Conservation (phyloP, 371 early-diverging fungal species). For the Mortierella sp. region DNA sequence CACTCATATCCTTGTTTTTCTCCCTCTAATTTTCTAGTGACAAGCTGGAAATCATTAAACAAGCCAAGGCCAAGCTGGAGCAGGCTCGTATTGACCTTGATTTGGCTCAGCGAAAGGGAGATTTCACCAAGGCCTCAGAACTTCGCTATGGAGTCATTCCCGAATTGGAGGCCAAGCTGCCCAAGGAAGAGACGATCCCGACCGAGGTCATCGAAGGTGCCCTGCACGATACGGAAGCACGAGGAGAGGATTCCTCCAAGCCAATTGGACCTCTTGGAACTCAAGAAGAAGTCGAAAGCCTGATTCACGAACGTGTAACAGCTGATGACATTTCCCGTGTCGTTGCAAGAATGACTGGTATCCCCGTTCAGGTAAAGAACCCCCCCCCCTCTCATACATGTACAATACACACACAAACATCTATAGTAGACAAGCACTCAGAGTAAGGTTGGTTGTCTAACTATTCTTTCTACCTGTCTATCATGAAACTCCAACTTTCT, state of each 20-base stretch:
- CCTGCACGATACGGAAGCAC: constrained; percentile 16
- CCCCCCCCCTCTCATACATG: too few relatives aligned
- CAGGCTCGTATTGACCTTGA: constrained; percentile 84
- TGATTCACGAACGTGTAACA: constrained; percentile 89
- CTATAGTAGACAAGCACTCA: too few relatives aligned
- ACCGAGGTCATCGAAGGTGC: constrained; percentile 33
- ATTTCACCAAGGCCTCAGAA: constrained; percentile 81
- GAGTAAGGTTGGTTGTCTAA: too few relatives aligned
- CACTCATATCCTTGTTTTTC: background rate
- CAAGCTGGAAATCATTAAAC: constrained; percentile 79
- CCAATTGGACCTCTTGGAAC: constrained; percentile 44
- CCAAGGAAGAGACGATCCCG: constrained; percentile 60
- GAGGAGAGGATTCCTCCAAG: background rate
- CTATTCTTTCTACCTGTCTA: background rate
- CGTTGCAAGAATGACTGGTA: constrained; percentile 88
- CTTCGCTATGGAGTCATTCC: constrained; percentile 92
- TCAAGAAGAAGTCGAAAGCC: constrained; percentile 65
- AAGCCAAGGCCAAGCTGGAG: constrained; percentile 76
- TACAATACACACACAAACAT: too few relatives aligned
- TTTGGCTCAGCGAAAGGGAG: constrained; percentile 74
- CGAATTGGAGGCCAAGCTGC: constrained; percentile 77
- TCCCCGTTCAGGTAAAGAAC: constrained; percentile 76
- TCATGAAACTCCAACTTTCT: constrained; percentile 2
- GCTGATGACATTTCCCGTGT: constrained; percentile 89
- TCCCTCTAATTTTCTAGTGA: constrained; percentile 38